phyloP scores from a whole-genome alignment of 148 eudicot genomes.

The Spergularia marina region DNA sequence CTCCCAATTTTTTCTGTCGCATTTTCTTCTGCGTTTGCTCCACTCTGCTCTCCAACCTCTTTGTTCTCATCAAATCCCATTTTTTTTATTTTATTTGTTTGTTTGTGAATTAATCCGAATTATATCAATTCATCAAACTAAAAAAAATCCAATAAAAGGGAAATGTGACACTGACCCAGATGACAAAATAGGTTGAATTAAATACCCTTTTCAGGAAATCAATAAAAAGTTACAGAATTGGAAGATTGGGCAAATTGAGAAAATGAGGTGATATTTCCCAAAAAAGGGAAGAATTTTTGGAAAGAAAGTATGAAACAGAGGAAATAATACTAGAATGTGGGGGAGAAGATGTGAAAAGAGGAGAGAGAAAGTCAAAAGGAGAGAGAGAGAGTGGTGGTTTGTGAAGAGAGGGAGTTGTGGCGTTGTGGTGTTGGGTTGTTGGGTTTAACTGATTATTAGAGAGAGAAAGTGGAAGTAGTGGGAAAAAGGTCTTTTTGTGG shows the following conservation, averaged over 20 bases:
- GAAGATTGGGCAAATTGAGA: not conserved
- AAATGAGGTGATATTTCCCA: no score
- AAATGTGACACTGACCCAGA: constrained; percentile 20
- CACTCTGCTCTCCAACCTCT: constrained; percentile 40
- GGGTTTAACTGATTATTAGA: constrained; percentile 4
- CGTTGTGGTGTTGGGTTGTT: constrained; percentile 3
- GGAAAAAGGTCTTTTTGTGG: constrained; percentile 20
- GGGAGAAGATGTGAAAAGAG: not conserved
- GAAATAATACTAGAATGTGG: not conserved
- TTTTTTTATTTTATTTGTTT: not conserved
- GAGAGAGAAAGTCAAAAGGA: constrained; percentile 5
- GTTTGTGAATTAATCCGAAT: not conserved
- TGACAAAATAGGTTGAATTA: not conserved
- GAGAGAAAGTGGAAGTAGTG: not conserved
- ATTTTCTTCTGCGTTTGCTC: constrained; percentile 25
- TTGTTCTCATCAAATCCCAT: constrained; percentile 56
- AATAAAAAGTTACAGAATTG: not conserved
- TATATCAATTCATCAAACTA: constrained; percentile 33
- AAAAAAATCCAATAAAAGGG: not conserved
- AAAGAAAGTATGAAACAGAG: not conserved
- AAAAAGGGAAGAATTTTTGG: not conserved
- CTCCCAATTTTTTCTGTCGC: constrained; percentile 39
- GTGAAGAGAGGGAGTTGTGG: not conserved
- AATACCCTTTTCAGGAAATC: constrained; percentile 19
- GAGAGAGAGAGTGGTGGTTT: not conserved